phyloP scores from a whole-genome alignment of 352 stramenopile genomes.

The Phytophthora parvispora region DNA sequence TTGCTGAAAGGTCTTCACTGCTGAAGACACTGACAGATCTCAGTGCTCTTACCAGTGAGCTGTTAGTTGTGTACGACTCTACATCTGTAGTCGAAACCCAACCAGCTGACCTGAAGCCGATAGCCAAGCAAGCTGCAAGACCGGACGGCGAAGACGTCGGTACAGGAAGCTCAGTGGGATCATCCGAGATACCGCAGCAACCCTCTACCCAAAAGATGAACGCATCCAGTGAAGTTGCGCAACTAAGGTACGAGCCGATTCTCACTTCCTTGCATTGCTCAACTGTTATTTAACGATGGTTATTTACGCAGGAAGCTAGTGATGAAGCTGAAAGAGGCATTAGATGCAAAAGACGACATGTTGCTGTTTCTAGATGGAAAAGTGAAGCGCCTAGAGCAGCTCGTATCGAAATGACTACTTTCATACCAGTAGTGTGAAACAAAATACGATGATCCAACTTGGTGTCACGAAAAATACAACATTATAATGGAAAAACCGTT shows the following conservation, averaged over 20 bases:
- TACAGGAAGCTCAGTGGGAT: not conserved
- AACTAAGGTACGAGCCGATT: conserved; percentile 17
- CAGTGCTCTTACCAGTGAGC: conserved; percentile 28
- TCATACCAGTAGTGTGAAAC: not conserved
- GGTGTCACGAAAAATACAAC: too few species aligned
- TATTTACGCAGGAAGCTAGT: conserved; percentile 50
- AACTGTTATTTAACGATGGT: not conserved
- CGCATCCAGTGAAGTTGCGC: conserved; percentile 7
- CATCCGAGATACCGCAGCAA: not conserved
- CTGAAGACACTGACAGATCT: conserved; percentile 26
- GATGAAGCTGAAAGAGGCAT: conserved; percentile 55
- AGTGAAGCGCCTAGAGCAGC: conserved; percentile 47
- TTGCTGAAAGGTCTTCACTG: conserved; percentile 8
- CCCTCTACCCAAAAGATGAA: not conserved
- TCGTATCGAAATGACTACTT: not conserved
- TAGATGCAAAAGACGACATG: conserved; percentile 75
- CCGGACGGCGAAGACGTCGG: not conserved
- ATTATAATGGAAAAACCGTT: not conserved
- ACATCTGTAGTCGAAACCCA: not conserved
- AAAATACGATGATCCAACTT: too few species aligned
- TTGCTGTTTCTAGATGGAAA: conserved; percentile 66
- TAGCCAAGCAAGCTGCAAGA: not conserved
- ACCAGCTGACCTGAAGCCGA: not conserved
- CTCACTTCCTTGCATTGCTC: not conserved
- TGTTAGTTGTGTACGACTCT: conserved; percentile 21